A percentile compares a stretch with the other conserved stretches of the same genome.
Conservation (phyloP, 345 rosid species). For the Microthlaspi erraticum region DNA sequence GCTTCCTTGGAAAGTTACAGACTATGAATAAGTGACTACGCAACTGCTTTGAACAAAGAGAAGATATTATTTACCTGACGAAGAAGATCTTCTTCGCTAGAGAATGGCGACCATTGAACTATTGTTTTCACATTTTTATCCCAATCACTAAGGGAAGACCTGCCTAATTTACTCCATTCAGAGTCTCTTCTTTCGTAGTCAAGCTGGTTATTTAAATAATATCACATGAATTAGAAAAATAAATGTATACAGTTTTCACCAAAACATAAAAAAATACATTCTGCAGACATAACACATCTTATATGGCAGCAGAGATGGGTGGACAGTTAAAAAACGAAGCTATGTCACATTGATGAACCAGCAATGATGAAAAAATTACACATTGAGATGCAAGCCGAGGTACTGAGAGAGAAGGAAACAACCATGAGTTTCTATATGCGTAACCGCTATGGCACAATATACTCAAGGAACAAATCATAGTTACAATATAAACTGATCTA, state of each 20-base stretch:
- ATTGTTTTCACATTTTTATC: constrained; percentile 68
- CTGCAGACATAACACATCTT: constrained; percentile 20
- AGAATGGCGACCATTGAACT: constrained; percentile 83
- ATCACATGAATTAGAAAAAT: constrained; percentile 13
- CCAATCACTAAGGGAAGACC: constrained; percentile 69
- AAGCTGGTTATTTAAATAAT: constrained; percentile 58
- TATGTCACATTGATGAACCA: constrained; percentile 7
- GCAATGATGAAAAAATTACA: not conserved
- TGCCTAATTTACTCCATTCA: constrained; percentile 64
- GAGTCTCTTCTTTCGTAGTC: constrained; percentile 65
- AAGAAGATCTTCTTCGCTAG: constrained; percentile 75
- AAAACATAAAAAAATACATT: not conserved
- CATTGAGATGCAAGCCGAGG: constrained; percentile 1
- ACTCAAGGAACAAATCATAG: too few species aligned
- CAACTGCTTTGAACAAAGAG: not conserved
- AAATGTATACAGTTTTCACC: not conserved
- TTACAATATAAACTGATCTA: too few species aligned
- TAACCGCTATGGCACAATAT: too few species aligned
- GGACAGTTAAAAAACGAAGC: constrained; percentile 8
- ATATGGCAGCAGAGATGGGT: not conserved
- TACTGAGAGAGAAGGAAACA: constrained; percentile 24
- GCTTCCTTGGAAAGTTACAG: not conserved
- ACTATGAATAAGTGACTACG: constrained; percentile 7
- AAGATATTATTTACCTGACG: constrained; percentile 59
- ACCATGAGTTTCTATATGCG: not conserved